Percentiles rank a stretch among this genome's conserved stretches.
Conservation (phyloP, 441 rosid genomes). For the Mallotus repandus region DNA sequence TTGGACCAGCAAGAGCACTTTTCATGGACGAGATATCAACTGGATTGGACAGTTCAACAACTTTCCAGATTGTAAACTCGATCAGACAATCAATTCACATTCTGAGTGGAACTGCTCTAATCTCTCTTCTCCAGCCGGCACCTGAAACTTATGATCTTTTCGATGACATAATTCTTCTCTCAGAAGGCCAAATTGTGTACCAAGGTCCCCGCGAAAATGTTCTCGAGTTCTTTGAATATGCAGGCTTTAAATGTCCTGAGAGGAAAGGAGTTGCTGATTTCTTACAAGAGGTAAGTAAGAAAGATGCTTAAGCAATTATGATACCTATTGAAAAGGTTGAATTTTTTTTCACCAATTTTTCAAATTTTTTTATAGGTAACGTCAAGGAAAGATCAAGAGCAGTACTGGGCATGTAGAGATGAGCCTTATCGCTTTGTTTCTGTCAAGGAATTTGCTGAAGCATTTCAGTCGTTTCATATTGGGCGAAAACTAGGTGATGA, state of each 20-base stretch:
- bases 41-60: slow-evolving; percentile 62
- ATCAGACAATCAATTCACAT: slow-evolving; percentile 54
- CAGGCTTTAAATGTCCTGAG: slow-evolving; percentile 66
- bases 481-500: slow-evolving; percentile 54
- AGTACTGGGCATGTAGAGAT: slow-evolving; percentile 54
- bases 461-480: slow-evolving; percentile 61
- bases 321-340: background rate
- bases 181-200: slow-evolving; percentile 60
- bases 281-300: slow-evolving; percentile 50
- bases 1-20: slow-evolving; percentile 55
- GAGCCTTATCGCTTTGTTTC: slow-evolving; percentile 56
- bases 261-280: slow-evolving; percentile 73
- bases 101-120: slow-evolving; percentile 55
- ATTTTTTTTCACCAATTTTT: background rate
- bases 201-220: slow-evolving; percentile 68
- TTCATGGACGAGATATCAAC: slow-evolving; percentile 70
- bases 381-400: slow-evolving; percentile 72
- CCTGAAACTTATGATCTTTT: slow-evolving; percentile 73
- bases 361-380: slow-evolving; percentile 42
- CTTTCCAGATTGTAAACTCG: slow-evolving; percentile 56
- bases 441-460: slow-evolving; percentile 52
- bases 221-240: slow-evolving; percentile 50
- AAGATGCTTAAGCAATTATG: too few species aligned
- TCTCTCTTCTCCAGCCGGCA: slow-evolving; percentile 75
- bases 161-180: slow-evolving; percentile 62